A percentile compares a stretch with the other conserved stretches of the same genome.
phyloP scores from a whole-genome alignment of 805 yeast genomes.

The Pichia cabralensis region DNA sequence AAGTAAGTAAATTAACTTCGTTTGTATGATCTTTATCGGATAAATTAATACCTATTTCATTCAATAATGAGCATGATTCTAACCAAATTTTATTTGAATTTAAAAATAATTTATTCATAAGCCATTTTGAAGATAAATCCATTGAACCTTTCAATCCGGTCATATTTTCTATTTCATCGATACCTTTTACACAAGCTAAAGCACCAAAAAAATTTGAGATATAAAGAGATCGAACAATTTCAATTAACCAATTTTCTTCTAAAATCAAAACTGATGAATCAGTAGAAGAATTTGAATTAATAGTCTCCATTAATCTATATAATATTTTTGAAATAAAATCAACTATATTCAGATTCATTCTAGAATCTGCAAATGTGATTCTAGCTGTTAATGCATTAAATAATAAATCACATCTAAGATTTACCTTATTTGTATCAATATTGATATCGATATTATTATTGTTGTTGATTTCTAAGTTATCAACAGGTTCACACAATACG shows the following conservation, averaged over 20 bases:
- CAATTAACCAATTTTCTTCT: slow-evolving; percentile 21
- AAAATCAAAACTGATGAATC: slow-evolving; percentile 9
- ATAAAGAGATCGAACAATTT: slow-evolving; percentile 7
- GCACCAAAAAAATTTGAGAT: slow-evolving; percentile 11
- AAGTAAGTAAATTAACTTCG: slow-evolving; percentile 1
- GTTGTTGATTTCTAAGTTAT: too few species aligned
- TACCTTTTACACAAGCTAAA: slow-evolving; percentile 14
- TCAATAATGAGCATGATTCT: slow-evolving; percentile 2
- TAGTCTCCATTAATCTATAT: slow-evolving; percentile 31
- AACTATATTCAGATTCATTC: slow-evolving; percentile 33
- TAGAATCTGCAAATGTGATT: slow-evolving; percentile 33
- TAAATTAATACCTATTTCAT: slow-evolving; percentile 7
- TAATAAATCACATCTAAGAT: slow-evolving; percentile 19
- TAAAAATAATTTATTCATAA: slow-evolving; percentile 1
- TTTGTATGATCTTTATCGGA: background rate
- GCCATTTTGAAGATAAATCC: slow-evolving; percentile 9
- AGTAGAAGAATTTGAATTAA: background rate
- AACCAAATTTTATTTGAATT: slow-evolving; percentile 4
- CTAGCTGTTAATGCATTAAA: slow-evolving; percentile 34
- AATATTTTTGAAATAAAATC: slow-evolving; percentile 37
- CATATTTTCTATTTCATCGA: slow-evolving; percentile 16
- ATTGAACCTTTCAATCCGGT: slow-evolving; percentile 12
- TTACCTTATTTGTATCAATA: slow-evolving; percentile 28
- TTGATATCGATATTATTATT: too few species aligned
- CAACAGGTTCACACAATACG: slow-evolving; percentile 11